Conservation (phyloP, 1,139 yeast species). For the Pichia sp. region DNA sequence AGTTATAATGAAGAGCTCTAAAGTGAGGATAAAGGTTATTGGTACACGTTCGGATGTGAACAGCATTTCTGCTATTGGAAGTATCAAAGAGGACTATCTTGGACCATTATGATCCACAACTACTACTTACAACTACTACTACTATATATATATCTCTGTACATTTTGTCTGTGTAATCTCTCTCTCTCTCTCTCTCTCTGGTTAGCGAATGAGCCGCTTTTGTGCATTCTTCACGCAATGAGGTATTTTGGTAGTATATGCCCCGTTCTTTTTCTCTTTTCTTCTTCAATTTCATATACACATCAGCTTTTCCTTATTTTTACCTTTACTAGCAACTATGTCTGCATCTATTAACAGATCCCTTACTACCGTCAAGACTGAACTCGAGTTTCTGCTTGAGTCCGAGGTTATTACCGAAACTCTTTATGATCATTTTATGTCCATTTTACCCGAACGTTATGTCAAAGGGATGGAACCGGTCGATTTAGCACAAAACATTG, state of each 20-base stretch:
- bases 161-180: no score
- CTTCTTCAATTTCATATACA: no score
- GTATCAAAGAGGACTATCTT: constrained; percentile 93
- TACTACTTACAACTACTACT: not conserved
- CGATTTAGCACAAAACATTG: constrained; percentile 27
- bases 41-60: constrained; percentile 98
- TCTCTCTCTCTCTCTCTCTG: no score
- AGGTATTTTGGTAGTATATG: no score
- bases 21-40: constrained; percentile 89
- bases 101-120: constrained; percentile 52
- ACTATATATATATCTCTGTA: no score
- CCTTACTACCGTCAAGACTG: constrained; percentile 65
- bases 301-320: no score
- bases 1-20: constrained; percentile 86
- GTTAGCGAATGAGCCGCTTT: no score
- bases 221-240: no score
- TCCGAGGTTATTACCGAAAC: constrained; percentile 65
- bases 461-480: constrained; percentile 50
- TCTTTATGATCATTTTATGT: constrained; percentile 47
- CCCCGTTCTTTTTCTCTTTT: no score
- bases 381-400: constrained; percentile 73
- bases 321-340: constrained; percentile 18
- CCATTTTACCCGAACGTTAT: constrained; percentile 55
- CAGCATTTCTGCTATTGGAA: constrained; percentile 94
- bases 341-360: constrained; percentile 74